phyloP scores from a whole-genome alignment of 2,329 filamentous ascomycete genomes.

The Trichoderma atrobrunneum region DNA sequence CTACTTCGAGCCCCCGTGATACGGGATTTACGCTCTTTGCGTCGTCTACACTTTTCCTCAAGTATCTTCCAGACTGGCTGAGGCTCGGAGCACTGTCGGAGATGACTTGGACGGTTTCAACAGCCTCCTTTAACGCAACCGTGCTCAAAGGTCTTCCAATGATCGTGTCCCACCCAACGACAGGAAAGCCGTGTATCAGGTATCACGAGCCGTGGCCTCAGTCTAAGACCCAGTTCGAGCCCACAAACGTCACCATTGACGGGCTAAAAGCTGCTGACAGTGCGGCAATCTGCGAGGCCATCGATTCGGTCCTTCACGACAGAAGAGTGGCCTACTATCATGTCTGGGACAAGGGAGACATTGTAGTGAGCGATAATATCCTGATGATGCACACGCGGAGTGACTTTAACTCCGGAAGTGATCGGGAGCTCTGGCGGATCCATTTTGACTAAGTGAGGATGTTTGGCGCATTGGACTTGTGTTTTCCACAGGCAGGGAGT shows the following conservation, averaged over 20 bases:
- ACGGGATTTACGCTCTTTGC: slow-evolving; percentile 56
- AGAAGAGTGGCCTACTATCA: slow-evolving; percentile 49
- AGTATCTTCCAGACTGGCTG: slow-evolving; percentile 41
- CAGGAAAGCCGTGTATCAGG: slow-evolving; percentile 46
- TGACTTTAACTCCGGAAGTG: slow-evolving; percentile 42
- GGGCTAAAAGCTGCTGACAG: slow-evolving; percentile 32
- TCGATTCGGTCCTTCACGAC: slow-evolving; percentile 48
- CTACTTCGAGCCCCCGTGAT: slow-evolving; percentile 45
- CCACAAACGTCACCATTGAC: slow-evolving; percentile 44
- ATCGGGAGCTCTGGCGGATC: slow-evolving; percentile 50
- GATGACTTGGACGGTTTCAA: slow-evolving; percentile 50
- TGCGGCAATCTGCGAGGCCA: slow-evolving; percentile 35
- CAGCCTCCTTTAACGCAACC: slow-evolving; percentile 45
- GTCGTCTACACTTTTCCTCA: slow-evolving; percentile 48
- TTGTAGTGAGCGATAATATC: slow-evolving; percentile 53
- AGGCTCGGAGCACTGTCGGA: slow-evolving; percentile 36
- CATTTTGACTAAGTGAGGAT: slow-evolving; percentile 41
- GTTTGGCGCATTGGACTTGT: neutral
- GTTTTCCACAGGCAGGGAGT: neutral
- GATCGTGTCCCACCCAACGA: slow-evolving; percentile 44
- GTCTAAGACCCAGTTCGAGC: slow-evolving; percentile 49
- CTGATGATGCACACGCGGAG: slow-evolving; percentile 50
- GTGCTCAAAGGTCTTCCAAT: slow-evolving; percentile 44
- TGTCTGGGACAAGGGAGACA: slow-evolving; percentile 53
- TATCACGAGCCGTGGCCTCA: slow-evolving; percentile 56